Percentiles rank a stretch among this genome's conserved stretches.
These are phyloP conservation scores for Byssothecium circinans DNA, from an alignment of 2,329 filamentous ascomycete species.

Conservation along the genomic window DNA sequence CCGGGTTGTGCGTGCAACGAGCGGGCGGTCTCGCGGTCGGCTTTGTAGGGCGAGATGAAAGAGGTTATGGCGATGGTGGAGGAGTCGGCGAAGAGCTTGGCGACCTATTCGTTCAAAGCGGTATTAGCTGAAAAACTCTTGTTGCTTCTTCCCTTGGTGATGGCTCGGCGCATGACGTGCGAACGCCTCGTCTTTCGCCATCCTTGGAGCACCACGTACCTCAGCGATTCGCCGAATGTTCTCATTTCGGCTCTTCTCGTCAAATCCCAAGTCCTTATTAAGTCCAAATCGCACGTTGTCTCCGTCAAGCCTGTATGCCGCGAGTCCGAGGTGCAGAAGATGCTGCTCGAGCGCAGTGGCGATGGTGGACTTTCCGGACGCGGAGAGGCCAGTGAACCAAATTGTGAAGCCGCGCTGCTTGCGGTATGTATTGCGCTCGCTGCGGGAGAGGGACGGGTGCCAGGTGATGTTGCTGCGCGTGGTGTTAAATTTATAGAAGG, in stretches of 20 bases:
- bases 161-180: conserved; percentile 20
- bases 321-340: conserved; percentile 79
- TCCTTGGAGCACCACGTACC: conserved; percentile 37
- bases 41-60: conserved; percentile 94
- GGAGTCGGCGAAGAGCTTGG: conserved; percentile 93
- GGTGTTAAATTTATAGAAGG: conserved; percentile 15
- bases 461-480: conserved; percentile 79
- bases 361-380: conserved; percentile 95
- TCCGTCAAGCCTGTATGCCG: conserved; percentile 91
- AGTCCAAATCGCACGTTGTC: conserved; percentile 98
- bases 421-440: conserved; percentile 73
- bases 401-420: conserved; percentile 90
- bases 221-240: conserved; percentile 97
- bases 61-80: conserved; percentile 87
- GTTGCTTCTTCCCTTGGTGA: conserved; percentile 2
- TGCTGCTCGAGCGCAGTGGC: conserved; percentile 97
- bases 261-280: conserved; percentile 97
- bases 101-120: conserved; percentile 60
- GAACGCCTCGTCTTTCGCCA: conserved; percentile 10
- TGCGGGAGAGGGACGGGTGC: conserved; percentile 78
- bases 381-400: conserved; percentile 96
- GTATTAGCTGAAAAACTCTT: neutral
- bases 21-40: conserved; percentile 81
- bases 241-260: conserved; percentile 89
- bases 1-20: conserved; percentile 69